Evolutionary conservation across 164 flowering plant genomes (phyloP).

Genomic region (Kalanchoe fedtschenkoi): DNA sequence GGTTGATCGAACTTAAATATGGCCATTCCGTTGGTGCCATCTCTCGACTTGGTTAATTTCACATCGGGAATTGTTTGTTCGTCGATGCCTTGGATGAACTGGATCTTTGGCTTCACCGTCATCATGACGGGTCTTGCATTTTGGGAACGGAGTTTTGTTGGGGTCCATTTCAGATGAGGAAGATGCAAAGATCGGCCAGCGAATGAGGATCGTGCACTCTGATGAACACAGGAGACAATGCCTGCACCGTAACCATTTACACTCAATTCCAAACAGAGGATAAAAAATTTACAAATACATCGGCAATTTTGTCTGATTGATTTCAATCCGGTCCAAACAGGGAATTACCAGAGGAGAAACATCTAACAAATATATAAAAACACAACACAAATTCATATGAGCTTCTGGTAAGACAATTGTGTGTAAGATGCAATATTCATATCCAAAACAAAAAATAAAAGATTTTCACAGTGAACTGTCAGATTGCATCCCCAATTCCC

Average conservation of each 20-base stretch:
- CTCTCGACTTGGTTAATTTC: slow-evolving; percentile 77
- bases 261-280: background rate
- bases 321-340: too few relatives aligned
- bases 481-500: too few relatives aligned
- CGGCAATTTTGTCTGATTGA: background rate
- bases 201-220: slow-evolving; percentile 43
- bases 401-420: too few relatives aligned
- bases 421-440: too few relatives aligned
- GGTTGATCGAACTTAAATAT: slow-evolving; percentile 72
- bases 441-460: background rate
- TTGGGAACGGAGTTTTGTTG: slow-evolving; percentile 13
- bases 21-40: slow-evolving; percentile 93
- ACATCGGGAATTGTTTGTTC: slow-evolving; percentile 89
- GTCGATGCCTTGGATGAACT: slow-evolving; percentile 90
- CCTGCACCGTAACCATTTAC: slow-evolving; percentile 27
- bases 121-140: slow-evolving; percentile 22
- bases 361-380: too few relatives aligned
- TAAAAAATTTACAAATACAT: background rate
- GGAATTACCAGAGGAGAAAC: too few relatives aligned
- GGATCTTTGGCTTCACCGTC: slow-evolving; percentile 82
- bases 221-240: slow-evolving; percentile 22
- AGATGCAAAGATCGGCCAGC: slow-evolving; percentile 39
- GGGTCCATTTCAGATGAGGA: slow-evolving; percentile 13
- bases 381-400: too few relatives aligned
- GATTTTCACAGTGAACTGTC: too few relatives aligned